Percentiles rank a stretch among this genome's conserved stretches.
Evolutionary conservation across 2,329 filamentous ascomycete species (phyloP).

Genomic region (Colletotrichum viniferum): DNA sequence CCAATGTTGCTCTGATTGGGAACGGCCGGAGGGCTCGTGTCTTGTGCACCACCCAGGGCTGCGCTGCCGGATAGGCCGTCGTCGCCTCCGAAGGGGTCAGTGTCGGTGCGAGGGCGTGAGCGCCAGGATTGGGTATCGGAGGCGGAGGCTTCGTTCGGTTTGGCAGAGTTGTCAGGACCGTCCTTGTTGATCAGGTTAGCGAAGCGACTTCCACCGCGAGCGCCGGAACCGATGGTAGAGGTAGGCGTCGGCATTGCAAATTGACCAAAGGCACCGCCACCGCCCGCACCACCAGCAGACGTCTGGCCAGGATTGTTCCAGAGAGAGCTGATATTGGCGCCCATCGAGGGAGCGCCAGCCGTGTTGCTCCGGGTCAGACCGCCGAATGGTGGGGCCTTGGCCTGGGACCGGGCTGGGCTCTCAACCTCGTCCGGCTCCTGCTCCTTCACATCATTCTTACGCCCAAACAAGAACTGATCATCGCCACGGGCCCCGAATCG

Average conservation of each 20-base stretch:
- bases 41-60: conserved; percentile 76
- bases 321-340: conserved; percentile 41
- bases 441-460: conserved; percentile 61
- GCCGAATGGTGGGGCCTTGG: conserved; percentile 41
- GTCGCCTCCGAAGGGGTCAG: conserved; percentile 79
- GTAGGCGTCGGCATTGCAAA: conserved; percentile 73
- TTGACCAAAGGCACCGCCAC: conserved; percentile 76
- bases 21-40: conserved; percentile 58
- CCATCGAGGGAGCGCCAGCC: conserved; percentile 49
- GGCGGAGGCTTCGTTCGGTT: conserved; percentile 50
- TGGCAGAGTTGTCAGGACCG: conserved; percentile 65
- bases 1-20: conserved; percentile 39
- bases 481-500: conserved; percentile 67
- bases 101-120: conserved; percentile 69
- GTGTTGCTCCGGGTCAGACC: conserved; percentile 61
- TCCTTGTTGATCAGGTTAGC: conserved; percentile 86
- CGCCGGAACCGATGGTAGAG: conserved; percentile 61
- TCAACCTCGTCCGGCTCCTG: conserved; percentile 49
- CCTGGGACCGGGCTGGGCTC: conserved; percentile 25
- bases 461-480: conserved; percentile 59
- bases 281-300: conserved; percentile 21
- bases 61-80: conserved; percentile 70
- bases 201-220: conserved; percentile 80
- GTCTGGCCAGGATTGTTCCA: conserved; percentile 40
- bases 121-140: conserved; percentile 57